Base-by-base conservation (phyloP, 169 alveolate genomes). In the Blepharisma undulans region DNA sequence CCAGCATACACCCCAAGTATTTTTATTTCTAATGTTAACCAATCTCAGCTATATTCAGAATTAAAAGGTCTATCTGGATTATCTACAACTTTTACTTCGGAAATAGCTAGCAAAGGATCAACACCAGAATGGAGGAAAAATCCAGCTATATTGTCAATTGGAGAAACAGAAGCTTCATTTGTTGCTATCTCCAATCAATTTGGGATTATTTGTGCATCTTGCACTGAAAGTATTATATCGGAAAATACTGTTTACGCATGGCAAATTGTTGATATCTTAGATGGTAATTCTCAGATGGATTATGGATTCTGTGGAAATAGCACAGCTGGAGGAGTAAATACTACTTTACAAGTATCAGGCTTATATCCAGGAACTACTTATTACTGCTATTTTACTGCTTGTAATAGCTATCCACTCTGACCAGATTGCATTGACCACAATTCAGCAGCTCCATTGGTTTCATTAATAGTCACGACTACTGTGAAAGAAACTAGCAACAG, bases 351-450 rank as follows among this genome's bases (percentile, higher is more conserved):
- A 10, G 66, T 48, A 48, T 48, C 66, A 48, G 14, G 66, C 10
- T 48, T 48, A 18, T 10, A 5, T 48, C 30, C 30, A 8, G 7
- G 16, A 0, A 74, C 80, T 0, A 29, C 8, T 74, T 74, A 74
- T 29, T 8, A 8, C 7, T 79, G 87, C 61, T 8, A 79, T 33
- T 79, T 79, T 33, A 79, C 66, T 29, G 87, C 87, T 79, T 79
- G 66, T 21, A 32, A 79, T 33, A 21, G 25, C 87, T 79, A 79
- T 32, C 87, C 87, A 30, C 87, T 79, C 7, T 79, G 87, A 76
- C 87, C 87, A 0, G 61, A 10, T 33, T 79, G 66, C 87, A 74
- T 48, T 48, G 66, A 48, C 1, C 21, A 12, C 7, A 18, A 48
- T 0, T 2, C 7, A 0, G 12, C 21, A 0, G 10, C 14, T 48